These are phyloP conservation scores for Tylopilus plumbeoviolaceoides DNA, from an alignment of 768 basidiomycete genomes.

Conservation along the genomic window DNA sequence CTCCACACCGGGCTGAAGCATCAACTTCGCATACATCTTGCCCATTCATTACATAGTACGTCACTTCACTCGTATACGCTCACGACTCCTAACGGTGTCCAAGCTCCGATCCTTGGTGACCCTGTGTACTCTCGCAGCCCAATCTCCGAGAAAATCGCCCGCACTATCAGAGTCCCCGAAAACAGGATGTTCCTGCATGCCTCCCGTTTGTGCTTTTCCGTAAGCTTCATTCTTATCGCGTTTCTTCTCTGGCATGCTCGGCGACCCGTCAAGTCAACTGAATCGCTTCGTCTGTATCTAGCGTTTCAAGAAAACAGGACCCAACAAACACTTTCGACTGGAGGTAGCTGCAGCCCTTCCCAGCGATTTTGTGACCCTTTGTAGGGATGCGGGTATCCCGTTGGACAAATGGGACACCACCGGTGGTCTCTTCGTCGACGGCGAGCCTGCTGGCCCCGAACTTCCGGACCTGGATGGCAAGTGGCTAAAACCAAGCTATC, in stretches of 20 bases:
- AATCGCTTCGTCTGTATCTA: constrained; percentile 20
- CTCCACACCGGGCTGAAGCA: constrained; percentile 66
- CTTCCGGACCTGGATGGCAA: constrained; percentile 39
- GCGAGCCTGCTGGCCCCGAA: constrained; percentile 31
- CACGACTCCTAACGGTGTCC: constrained; percentile 9
- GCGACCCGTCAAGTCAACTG: neutral
- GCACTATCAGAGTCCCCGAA: constrained; percentile 32
- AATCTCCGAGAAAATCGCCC: constrained; percentile 29
- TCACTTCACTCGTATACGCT: neutral
- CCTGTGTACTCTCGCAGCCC: constrained; percentile 41
- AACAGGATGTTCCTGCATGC: constrained; percentile 61
- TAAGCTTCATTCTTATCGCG: constrained; percentile 28
- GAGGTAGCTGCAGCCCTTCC: constrained; percentile 58
- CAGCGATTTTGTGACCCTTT: constrained; percentile 48
- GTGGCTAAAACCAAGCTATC: constrained; percentile 25
- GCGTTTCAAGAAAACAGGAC: constrained; percentile 45
- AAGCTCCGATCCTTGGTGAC: constrained; percentile 70
- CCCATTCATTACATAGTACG: constrained; percentile 47
- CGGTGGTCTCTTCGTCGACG: constrained; percentile 49
- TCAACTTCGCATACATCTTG: constrained; percentile 64
- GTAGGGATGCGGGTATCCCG: constrained; percentile 42
- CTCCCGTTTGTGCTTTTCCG: constrained; percentile 52
- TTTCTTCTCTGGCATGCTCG: neutral
- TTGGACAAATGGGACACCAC: constrained; percentile 33
- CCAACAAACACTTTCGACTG: constrained; percentile 47